These are phyloP conservation scores for Cornus suecica DNA, from an alignment of 148 eudicot species.

Conservation along the genomic window DNA sequence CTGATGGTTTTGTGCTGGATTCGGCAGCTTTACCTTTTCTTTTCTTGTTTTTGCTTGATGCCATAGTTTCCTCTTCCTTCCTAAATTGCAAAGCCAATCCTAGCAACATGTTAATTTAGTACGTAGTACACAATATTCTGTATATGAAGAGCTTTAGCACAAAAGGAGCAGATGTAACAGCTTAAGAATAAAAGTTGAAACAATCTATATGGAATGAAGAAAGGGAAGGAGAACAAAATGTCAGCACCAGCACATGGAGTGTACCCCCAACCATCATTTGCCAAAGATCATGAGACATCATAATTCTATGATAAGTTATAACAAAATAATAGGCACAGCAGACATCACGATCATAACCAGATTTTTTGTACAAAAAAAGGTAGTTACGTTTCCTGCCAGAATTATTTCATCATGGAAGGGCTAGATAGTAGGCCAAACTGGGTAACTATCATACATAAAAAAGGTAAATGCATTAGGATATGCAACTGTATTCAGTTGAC, in stretches of 20 bases:
- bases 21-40: slow-evolving; percentile 19
- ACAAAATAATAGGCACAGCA: background rate
- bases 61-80: slow-evolving; percentile 18
- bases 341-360: background rate
- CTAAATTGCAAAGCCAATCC: background rate
- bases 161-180: background rate
- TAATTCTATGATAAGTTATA: background rate
- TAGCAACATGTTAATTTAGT: background rate
- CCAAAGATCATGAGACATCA: background rate
- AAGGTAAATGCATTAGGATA: background rate
- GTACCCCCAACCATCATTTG: background rate
- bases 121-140: background rate
- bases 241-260: background rate
- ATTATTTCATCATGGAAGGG: background rate
- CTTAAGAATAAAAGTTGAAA: background rate
- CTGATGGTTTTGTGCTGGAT: slow-evolving; percentile 7
- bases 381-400: background rate
- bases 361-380: background rate
- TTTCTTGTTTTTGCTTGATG: slow-evolving; percentile 13
- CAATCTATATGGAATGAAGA: no score
- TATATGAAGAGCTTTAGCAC: background rate
- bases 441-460: background rate
- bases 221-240: background rate
- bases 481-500: background rate
- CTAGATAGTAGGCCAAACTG: background rate